Base-by-base conservation (phyloP, 1,284 basidiomycete genomes). In the Malassezia psittaci region DNA sequence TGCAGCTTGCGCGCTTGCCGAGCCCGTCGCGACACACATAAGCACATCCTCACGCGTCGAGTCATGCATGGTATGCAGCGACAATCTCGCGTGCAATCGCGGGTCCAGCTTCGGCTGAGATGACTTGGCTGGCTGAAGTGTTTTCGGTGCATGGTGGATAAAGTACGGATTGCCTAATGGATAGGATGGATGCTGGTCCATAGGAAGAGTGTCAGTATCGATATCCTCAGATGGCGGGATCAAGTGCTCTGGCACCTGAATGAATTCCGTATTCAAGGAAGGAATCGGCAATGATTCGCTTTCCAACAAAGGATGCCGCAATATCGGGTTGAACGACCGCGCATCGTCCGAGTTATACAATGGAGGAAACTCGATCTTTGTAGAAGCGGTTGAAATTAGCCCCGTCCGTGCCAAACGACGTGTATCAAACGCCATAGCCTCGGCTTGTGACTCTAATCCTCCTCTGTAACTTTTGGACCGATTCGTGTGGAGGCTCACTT, bases 161-260 rank as follows among this genome's bases (percentile, higher is more conserved):
- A 18, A 40, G 52, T 47, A 62, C 2, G 60, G 62, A 24, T 67
- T 66, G 19, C 66, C 66, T 29, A 66, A 64, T 0, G 66, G 66
- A 47, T 68, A 70, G 11, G 63, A 65, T 8, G 68, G 57, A 49
- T 70, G 68, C 52, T 66, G 63, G 34, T 70, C 68, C 6, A 60
- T 61, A 10, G 68, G 68, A 32, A 70, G 46, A 52, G 65, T 65
- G 38, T 70, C 68, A 21, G 62, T 59, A 24, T 68, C 64, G 48
- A 61, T 56, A 35, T 69, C 67, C n/a, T 63, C 51, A 5, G 56
- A 48, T 11, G 60, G 59, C 1, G 67, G 67, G 2, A 69, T 54
- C n/a, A 69, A 48, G 48, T 66, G 62, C 37, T 69, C 67, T 36
- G 55, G 55, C 45, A 57, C 55, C 6, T 39, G 50, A 3, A 57